A percentile compares a stretch with the other conserved stretches of the same genome.
Evolutionary conservation across 257 asterid species (phyloP).

Genomic region (Solanum etuberosum): DNA sequence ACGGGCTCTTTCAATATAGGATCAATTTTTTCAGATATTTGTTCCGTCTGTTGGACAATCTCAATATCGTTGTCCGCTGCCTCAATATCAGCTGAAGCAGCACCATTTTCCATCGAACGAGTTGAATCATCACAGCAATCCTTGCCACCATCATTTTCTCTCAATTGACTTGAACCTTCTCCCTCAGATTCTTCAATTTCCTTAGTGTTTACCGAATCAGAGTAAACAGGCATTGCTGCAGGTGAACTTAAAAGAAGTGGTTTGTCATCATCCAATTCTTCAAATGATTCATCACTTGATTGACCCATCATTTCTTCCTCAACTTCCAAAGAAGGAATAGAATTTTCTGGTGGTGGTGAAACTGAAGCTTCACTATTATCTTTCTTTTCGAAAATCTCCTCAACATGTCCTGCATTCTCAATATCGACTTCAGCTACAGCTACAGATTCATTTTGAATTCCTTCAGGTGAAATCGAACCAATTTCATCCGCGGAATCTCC

Average conservation of each 20-base stretch:
- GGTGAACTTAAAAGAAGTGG: not conserved
- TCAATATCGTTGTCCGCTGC: conserved; percentile 6
- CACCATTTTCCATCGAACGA: not conserved
- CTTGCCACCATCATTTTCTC: not conserved
- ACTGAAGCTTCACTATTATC: conserved; percentile 9
- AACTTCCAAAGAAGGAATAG: not conserved
- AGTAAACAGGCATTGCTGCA: not conserved
- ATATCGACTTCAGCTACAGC: conserved; percentile 2
- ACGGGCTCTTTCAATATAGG: not conserved
- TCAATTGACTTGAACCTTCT: not conserved
- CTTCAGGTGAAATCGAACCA: not conserved
- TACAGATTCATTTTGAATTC: not conserved
- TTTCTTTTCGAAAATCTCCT: not conserved
- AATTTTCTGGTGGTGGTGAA: not conserved
- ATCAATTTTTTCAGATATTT: conserved; percentile 2
- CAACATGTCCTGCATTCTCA: conserved; percentile 3
- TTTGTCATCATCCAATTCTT: not conserved
- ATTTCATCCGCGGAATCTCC: not conserved
- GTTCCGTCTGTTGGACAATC: not conserved
- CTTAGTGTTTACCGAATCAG: not conserved
- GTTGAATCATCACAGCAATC: not conserved
- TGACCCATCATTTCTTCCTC: not conserved
- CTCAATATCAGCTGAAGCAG: not conserved
- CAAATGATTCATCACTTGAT: not conserved
- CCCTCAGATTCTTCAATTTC: not conserved